Percentiles rank a stretch among this genome's conserved stretches.
Conservation (phyloP, 1,139 yeast species). For the Geotrichum bryndzae region DNA sequence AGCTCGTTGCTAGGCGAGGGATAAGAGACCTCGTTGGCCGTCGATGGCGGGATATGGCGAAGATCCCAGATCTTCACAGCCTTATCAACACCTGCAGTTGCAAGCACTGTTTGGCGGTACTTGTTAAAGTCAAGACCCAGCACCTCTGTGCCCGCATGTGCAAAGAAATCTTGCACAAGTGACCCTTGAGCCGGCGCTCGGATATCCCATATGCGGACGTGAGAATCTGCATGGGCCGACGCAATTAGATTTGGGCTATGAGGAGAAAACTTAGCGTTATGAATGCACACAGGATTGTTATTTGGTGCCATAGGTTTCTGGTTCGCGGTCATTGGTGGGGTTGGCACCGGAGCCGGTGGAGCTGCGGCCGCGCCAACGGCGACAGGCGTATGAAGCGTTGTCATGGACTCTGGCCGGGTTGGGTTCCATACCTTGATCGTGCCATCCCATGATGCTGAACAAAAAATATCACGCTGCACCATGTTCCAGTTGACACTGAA, state of each 20-base stretch:
- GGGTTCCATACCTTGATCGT: constrained; percentile 72
- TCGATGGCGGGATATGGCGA: constrained; percentile 52
- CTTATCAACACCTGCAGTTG: constrained; percentile 88
- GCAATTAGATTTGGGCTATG: constrained; percentile 68
- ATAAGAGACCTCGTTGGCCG: constrained; percentile 27
- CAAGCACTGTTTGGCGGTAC: constrained; percentile 69
- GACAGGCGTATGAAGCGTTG: constrained; percentile 43
- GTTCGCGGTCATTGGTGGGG: not conserved
- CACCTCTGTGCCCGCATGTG: constrained; percentile 78
- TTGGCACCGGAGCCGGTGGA: constrained; percentile 5
- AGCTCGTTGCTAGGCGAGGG: constrained; percentile 61
- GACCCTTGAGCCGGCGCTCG: constrained; percentile 56
- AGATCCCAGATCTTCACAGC: constrained; percentile 81
- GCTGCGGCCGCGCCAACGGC: constrained; percentile 6
- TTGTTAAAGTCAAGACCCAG: constrained; percentile 86
- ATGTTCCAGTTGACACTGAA: constrained; percentile 83
- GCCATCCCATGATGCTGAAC: constrained; percentile 91
- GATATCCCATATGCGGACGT: constrained; percentile 78
- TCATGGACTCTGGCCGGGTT: constrained; percentile 48
- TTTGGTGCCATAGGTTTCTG: constrained; percentile 14
- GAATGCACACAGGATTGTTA: constrained; percentile 40
- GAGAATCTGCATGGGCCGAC: constrained; percentile 76
- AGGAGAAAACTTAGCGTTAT: constrained; percentile 80
- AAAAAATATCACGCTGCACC: constrained; percentile 65
- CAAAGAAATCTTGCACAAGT: constrained; percentile 45